Evolutionary conservation across 352 stramenopile species (phyloP), one percentile per base, ranked within the genome.

Genomic region (Peronospora destructor): DNA sequence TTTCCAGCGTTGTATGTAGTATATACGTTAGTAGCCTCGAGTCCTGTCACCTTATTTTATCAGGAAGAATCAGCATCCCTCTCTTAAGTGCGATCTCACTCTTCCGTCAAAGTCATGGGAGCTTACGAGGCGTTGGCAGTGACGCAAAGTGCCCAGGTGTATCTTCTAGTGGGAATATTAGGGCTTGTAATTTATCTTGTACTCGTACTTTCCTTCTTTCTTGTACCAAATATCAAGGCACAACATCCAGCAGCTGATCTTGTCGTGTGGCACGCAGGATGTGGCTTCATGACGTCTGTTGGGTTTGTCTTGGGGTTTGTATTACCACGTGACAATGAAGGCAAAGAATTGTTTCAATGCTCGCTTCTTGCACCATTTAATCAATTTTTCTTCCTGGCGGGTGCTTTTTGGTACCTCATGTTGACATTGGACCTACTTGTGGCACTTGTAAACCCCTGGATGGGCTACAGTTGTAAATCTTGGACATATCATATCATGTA

Each of bases 381-480:
- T 21, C 81, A 92, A 65, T 93, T 93, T 52, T 93, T 87, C 57
- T 29, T 85, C 13, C 61, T 90, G 11, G 74, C 75, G 1, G 70
- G 76, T 33, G 66, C 49, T n/a, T 56, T 66, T 6, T 93, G 82
- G 82, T 91, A 91, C 59, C 62, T 91, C 41, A 93, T 91, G 82
- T 70, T 93, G 21, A 73, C 82, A 32, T 47, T 91, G 23, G 82
- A 91, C 53, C 68, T 93, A 45, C 73, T 93, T 14, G 76, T 93
- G 49, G 82, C 79, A 43, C 76, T 93, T 36, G 79, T 93, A 36
- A 91, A 93, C 55, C 82, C 82, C 6, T 91, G 82, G 82, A 91
- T 91, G 77, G 79, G 82, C 42, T 93, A 93, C 60, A 69, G 76
- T 10, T 89, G 81, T 72, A 93, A 93, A 51, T 71, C 79, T 11